These are phyloP conservation scores for Aspergillus sclerotialis DNA, from an alignment of 2,329 filamentous ascomycete genomes.

Conservation along the genomic window DNA sequence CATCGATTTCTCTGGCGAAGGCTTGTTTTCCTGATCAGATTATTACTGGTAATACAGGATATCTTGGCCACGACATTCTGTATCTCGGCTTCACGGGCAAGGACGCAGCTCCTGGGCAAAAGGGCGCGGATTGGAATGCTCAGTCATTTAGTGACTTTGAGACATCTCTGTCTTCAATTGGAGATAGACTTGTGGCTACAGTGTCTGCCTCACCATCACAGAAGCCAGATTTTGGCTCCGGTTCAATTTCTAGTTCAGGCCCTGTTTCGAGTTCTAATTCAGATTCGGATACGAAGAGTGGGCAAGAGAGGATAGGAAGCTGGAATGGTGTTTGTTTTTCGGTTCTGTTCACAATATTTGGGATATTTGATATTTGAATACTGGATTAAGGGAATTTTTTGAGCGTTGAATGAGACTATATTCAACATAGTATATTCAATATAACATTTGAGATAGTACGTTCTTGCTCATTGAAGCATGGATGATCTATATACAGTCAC, in stretches of 20 bases:
- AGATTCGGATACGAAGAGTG: background rate
- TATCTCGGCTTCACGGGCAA: slow-evolving; percentile 55
- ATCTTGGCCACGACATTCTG: slow-evolving; percentile 52
- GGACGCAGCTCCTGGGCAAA: slow-evolving; percentile 50
- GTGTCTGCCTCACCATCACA: background rate
- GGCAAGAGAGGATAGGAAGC: background rate
- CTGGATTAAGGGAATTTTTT: background rate
- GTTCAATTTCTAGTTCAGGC: no score
- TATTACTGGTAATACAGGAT: slow-evolving; percentile 51
- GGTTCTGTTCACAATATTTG: background rate
- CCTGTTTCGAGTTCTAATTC: no score
- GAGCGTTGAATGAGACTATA: no score
- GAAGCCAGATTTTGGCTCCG: background rate
- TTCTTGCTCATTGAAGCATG: no score
- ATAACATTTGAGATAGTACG: background rate
- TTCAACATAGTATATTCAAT: background rate
- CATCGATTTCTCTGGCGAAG: slow-evolving; percentile 51
- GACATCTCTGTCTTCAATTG: slow-evolving; percentile 15
- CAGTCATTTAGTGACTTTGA: slow-evolving; percentile 23
- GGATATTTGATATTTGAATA: background rate
- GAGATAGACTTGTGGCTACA: slow-evolving; percentile 7
- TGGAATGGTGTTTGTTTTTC: background rate
- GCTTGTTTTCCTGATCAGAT: slow-evolving; percentile 47
- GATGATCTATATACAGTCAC: no score
- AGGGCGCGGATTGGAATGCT: slow-evolving; percentile 51